Evolutionary conservation across 2,329 filamentous ascomycete species (phyloP).

Genomic region (Apiospora arundinis): DNA sequence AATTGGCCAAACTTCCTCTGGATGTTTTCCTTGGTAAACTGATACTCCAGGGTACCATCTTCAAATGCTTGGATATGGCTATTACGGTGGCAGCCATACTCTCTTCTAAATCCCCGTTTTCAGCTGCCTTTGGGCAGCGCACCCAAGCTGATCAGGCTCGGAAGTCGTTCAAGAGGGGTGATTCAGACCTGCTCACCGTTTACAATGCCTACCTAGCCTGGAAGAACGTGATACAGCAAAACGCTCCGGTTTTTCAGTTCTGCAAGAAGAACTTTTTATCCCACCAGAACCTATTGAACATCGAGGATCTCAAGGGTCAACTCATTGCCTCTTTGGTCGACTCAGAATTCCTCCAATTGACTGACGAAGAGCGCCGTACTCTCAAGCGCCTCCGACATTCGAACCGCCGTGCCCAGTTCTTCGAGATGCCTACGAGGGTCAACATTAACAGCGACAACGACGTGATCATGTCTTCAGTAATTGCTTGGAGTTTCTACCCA

Average conservation of each 20-base stretch:
- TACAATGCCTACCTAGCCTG: slow-evolving; percentile 94
- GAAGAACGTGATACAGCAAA: slow-evolving; percentile 79
- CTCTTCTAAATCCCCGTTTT: slow-evolving; percentile 93
- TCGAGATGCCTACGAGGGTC: slow-evolving; percentile 78
- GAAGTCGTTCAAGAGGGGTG: slow-evolving; percentile 79
- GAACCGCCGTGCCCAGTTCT: slow-evolving; percentile 75
- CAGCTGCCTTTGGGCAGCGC: slow-evolving; percentile 83
- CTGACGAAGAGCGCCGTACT: slow-evolving; percentile 71
- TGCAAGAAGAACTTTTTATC: slow-evolving; percentile 95
- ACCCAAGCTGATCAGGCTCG: slow-evolving; percentile 82
- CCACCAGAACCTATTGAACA: slow-evolving; percentile 85
- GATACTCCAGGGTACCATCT: slow-evolving; percentile 83
- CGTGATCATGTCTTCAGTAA: slow-evolving; percentile 76
- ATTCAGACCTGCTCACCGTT: slow-evolving; percentile 89
- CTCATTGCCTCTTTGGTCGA: slow-evolving; percentile 85
- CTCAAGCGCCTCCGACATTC: slow-evolving; percentile 74
- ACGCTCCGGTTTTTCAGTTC: slow-evolving; percentile 82
- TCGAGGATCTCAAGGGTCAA: slow-evolving; percentile 95
- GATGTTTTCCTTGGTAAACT: slow-evolving; percentile 96
- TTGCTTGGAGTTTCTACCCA: slow-evolving; percentile 95
- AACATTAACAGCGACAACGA: slow-evolving; percentile 83
- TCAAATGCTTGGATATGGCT: slow-evolving; percentile 89
- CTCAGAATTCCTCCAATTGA: slow-evolving; percentile 80
- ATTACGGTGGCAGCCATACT: slow-evolving; percentile 92
- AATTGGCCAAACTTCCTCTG: slow-evolving; percentile 86